These are phyloP conservation scores for Gossypium anomalum DNA, from an alignment of 345 rosid species.

Conservation along the genomic window DNA sequence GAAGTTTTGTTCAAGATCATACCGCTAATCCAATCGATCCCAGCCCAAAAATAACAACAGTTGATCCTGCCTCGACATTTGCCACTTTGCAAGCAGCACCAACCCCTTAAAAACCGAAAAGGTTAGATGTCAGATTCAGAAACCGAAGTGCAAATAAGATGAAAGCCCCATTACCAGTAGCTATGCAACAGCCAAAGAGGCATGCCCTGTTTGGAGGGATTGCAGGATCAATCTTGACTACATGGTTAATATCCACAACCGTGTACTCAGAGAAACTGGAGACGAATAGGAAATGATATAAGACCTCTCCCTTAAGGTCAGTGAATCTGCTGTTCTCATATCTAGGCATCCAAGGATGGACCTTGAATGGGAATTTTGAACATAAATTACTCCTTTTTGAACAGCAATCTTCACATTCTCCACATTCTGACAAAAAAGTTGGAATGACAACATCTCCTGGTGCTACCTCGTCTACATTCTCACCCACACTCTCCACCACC, in stretches of 20 bases:
- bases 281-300: slow-evolving; percentile 66
- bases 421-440: slow-evolving; percentile 66
- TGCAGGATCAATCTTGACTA: slow-evolving; percentile 57
- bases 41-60: slow-evolving; percentile 79
- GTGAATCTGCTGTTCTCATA: slow-evolving; percentile 68
- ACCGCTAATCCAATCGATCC: slow-evolving; percentile 90
- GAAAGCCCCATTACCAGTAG: slow-evolving; percentile 52
- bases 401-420: slow-evolving; percentile 62
- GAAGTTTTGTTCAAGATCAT: slow-evolving; percentile 17
- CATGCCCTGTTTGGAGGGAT: slow-evolving; percentile 72
- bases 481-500: slow-evolving; percentile 83
- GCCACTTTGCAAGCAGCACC: slow-evolving; percentile 91
- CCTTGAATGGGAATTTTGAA: slow-evolving; percentile 54
- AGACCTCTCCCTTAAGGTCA: slow-evolving; percentile 56
- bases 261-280: slow-evolving; percentile 80
- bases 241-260: slow-evolving; percentile 61
- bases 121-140: background rate
- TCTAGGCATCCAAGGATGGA: slow-evolving; percentile 83
- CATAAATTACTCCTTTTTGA: slow-evolving; percentile 78
- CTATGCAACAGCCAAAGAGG: slow-evolving; percentile 82
- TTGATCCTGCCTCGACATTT: slow-evolving; percentile 74
- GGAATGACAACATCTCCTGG: slow-evolving; percentile 76
- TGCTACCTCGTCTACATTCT: slow-evolving; percentile 47
- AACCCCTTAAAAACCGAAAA: slow-evolving; percentile 43
- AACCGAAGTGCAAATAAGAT: background rate